Conservation (phyloP, 2,329 filamentous ascomycete genomes). For the Trichophaea hybrida region DNA sequence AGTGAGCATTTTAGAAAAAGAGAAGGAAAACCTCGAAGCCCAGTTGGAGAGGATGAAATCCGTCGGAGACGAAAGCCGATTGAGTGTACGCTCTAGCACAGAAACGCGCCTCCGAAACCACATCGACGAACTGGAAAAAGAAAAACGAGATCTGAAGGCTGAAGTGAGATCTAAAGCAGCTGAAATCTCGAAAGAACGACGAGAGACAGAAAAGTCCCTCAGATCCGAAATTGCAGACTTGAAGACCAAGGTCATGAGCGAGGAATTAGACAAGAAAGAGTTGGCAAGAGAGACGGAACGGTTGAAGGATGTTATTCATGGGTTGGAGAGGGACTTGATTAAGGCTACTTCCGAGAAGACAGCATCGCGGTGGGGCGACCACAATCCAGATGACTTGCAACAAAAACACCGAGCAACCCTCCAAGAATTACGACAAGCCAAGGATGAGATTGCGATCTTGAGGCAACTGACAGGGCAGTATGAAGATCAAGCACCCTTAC, state of each 20-base stretch:
- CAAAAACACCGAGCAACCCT: constrained; percentile 18
- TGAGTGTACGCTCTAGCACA: constrained; percentile 9
- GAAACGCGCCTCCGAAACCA: constrained; percentile 17
- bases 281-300: constrained; percentile 14
- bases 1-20: constrained; percentile 13
- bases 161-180: constrained; percentile 20
- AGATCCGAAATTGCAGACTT: constrained; percentile 18
- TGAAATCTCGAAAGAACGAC: constrained; percentile 19
- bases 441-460: constrained; percentile 17
- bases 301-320: constrained; percentile 12
- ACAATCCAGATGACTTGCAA: constrained; percentile 19
- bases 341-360: constrained; percentile 12
- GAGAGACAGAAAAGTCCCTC: constrained; percentile 20
- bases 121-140: constrained; percentile 20
- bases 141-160: constrained; percentile 19
- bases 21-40: constrained; percentile 17
- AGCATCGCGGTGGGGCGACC: constrained; percentile 1
- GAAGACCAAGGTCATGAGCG: constrained; percentile 13
- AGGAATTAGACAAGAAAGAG: constrained; percentile 17
- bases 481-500: background rate
- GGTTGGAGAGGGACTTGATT: constrained; percentile 19
- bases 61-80: constrained; percentile 11
- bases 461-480: background rate
- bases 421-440: constrained; percentile 21
- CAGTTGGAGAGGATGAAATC: constrained; percentile 15